Conservation (phyloP, 2,329 filamentous ascomycete genomes). For the Gnomoniopsis sp. region DNA sequence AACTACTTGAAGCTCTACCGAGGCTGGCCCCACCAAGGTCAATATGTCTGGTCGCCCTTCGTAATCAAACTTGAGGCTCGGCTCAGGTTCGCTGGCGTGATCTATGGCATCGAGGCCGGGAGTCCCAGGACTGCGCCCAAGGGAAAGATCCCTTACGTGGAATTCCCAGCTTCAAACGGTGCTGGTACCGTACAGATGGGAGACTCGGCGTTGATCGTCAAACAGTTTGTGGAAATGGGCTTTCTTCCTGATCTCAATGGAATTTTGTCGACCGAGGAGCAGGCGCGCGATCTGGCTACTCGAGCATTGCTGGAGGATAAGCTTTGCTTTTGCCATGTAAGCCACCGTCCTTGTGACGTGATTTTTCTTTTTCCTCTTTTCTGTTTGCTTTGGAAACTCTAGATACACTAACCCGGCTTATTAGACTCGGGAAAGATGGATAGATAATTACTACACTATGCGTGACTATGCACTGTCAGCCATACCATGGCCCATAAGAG, state of each 20-base stretch:
- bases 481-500: constrained; percentile 48
- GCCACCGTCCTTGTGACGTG: too few relatives aligned
- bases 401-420: not conserved
- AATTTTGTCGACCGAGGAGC: constrained; percentile 33
- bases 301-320: constrained; percentile 58
- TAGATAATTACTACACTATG: constrained; percentile 57
- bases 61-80: constrained; percentile 61
- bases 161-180: constrained; percentile 13
- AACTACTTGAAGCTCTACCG: constrained; percentile 42
- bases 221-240: constrained; percentile 37
- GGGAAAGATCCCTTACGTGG: constrained; percentile 60
- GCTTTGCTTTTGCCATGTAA: constrained; percentile 53
- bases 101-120: constrained; percentile 44
- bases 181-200: constrained; percentile 28
- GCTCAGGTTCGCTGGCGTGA: constrained; percentile 48
- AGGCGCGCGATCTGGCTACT: constrained; percentile 48
- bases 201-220: constrained; percentile 55
- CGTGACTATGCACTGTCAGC: constrained; percentile 45
- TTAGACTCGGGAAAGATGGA: constrained; percentile 52
- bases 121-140: constrained; percentile 43
- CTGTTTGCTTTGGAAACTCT: too few relatives aligned
- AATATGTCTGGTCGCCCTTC: constrained; percentile 58
- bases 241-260: constrained; percentile 47
- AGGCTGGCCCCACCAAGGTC: constrained; percentile 38
- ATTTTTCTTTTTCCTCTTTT: too few relatives aligned